A percentile compares a stretch with the other conserved stretches of the same genome.
These are phyloP conservation scores for Calamus simplicifolius DNA, from an alignment of 176 grass and related monocot species.

Conservation along the genomic window DNA sequence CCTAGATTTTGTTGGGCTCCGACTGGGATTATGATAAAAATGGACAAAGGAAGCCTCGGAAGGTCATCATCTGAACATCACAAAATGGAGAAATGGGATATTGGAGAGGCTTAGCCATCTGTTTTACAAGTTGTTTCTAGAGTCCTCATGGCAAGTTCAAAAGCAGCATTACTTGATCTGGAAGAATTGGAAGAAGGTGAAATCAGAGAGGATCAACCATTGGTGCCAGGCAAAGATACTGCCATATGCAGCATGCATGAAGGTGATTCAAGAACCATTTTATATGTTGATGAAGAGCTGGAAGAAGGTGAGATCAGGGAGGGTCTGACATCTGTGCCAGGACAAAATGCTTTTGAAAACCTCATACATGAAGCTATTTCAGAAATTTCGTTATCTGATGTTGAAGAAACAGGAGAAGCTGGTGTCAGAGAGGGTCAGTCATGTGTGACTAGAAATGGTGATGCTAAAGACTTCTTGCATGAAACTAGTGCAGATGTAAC, in stretches of 20 bases:
- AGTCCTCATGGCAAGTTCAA: neutral
- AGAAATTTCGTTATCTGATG: slow-evolving; percentile 11
- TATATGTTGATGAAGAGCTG: too few relatives aligned
- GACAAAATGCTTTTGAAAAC: too few relatives aligned
- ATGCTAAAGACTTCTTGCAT: neutral
- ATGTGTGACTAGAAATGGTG: slow-evolving; percentile 8
- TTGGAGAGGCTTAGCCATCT: too few relatives aligned
- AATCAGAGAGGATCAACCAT: slow-evolving; percentile 27
- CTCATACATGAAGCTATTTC: slow-evolving; percentile 2
- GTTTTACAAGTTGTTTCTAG: too few relatives aligned
- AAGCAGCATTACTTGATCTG: neutral
- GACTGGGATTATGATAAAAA: too few relatives aligned
- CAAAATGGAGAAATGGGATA: too few relatives aligned
- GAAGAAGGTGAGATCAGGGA: too few relatives aligned
- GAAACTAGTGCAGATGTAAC: slow-evolving; percentile 8
- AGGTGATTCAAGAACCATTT: neutral
- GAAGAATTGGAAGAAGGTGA: slow-evolving; percentile 45
- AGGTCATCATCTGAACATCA: too few relatives aligned
- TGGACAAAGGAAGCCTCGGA: too few relatives aligned
- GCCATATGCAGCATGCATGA: slow-evolving; percentile 10
- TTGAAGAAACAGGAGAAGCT: slow-evolving; percentile 4
- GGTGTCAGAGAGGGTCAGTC: slow-evolving; percentile 5
- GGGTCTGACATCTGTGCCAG: too few relatives aligned
- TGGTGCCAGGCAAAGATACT: slow-evolving; percentile 5
- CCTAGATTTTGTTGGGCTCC: too few relatives aligned